These are phyloP conservation scores for Ceratobasidium sp. DNA, from an alignment of 1,284 basidiomycete species.

Conservation along the genomic window DNA sequence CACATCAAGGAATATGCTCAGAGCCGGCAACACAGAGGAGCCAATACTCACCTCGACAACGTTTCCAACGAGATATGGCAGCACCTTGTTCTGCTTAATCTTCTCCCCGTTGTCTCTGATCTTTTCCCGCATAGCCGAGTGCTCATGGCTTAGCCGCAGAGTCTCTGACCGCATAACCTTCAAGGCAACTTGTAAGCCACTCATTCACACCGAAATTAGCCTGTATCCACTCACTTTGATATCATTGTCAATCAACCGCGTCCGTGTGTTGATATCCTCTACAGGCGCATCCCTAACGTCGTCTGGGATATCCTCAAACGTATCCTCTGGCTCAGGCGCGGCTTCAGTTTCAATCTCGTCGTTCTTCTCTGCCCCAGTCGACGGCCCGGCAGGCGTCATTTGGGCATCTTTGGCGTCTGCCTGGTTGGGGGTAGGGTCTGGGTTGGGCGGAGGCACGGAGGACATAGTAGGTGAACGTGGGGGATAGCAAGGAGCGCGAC, in stretches of 20 bases:
- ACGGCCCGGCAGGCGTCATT: slow-evolving; percentile 50
- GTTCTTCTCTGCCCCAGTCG: slow-evolving; percentile 51
- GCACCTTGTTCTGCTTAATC: slow-evolving; percentile 99
- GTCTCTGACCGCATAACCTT: slow-evolving; percentile 96
- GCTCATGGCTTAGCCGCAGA: slow-evolving; percentile 89
- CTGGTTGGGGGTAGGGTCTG: slow-evolving; percentile 52
- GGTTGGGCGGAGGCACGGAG: slow-evolving; percentile 57
- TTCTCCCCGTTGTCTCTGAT: slow-evolving; percentile 98
- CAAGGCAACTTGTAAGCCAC: background rate
- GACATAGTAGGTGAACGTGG: slow-evolving; percentile 24
- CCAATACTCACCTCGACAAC: slow-evolving; percentile 83
- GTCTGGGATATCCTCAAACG: slow-evolving; percentile 82
- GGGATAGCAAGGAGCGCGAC: slow-evolving; percentile 26
- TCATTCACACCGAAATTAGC: slow-evolving; percentile 4
- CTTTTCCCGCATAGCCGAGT: slow-evolving; percentile 96
- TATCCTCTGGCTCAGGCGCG: slow-evolving; percentile 74
- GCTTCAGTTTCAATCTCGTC: slow-evolving; percentile 66
- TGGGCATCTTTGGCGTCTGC: slow-evolving; percentile 41
- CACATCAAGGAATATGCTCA: background rate
- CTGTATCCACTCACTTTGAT: slow-evolving; percentile 68
- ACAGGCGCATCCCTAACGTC: slow-evolving; percentile 75
- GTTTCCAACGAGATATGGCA: slow-evolving; percentile 97
- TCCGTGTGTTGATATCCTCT: slow-evolving; percentile 86
- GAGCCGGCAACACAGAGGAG: background rate
- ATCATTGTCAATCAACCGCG: slow-evolving; percentile 91